Percentiles rank a stretch among this genome's conserved stretches.
These are phyloP conservation scores for Poterioochromonas sp. DNA, from an alignment of 352 stramenopile species.

Conservation along the genomic window DNA sequence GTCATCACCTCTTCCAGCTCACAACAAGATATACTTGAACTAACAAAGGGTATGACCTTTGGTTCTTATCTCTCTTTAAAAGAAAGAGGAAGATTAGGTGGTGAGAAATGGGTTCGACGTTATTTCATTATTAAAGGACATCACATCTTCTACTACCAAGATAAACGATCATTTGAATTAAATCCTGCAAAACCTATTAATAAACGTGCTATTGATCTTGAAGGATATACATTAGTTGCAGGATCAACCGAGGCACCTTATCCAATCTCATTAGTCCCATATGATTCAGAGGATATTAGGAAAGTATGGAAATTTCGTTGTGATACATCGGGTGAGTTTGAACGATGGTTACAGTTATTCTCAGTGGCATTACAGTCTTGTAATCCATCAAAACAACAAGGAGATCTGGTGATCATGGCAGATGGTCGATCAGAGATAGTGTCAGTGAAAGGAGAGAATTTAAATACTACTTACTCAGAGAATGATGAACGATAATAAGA, in stretches of 20 bases:
- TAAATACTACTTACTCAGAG: too few relatives aligned
- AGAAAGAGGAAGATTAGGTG: too few relatives aligned
- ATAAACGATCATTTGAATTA: constrained; percentile 13
- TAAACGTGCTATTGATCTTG: background rate
- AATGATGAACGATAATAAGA: background rate
- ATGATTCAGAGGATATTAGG: background rate
- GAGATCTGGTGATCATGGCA: background rate
- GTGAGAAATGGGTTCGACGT: background rate
- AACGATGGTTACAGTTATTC: constrained; percentile 17
- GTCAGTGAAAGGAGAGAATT: background rate
- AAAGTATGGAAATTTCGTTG: constrained; percentile 9
- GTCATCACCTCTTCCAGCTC: too few relatives aligned
- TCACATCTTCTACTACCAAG: background rate
- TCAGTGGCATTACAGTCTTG: background rate
- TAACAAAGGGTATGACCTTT: too few relatives aligned
- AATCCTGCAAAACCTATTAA: background rate
- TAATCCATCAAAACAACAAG: background rate
- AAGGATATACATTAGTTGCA: constrained; percentile 5
- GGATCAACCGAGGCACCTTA: background rate
- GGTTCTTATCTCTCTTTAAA: too few relatives aligned
- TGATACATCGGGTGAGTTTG: constrained; percentile 20
- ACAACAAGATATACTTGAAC: too few relatives aligned
- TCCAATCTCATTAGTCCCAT: background rate
- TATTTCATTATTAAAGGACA: background rate
- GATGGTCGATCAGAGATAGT: background rate